Base-by-base conservation (phyloP, 139 green algal genomes). In the Dunaliella primolecta region DNA sequence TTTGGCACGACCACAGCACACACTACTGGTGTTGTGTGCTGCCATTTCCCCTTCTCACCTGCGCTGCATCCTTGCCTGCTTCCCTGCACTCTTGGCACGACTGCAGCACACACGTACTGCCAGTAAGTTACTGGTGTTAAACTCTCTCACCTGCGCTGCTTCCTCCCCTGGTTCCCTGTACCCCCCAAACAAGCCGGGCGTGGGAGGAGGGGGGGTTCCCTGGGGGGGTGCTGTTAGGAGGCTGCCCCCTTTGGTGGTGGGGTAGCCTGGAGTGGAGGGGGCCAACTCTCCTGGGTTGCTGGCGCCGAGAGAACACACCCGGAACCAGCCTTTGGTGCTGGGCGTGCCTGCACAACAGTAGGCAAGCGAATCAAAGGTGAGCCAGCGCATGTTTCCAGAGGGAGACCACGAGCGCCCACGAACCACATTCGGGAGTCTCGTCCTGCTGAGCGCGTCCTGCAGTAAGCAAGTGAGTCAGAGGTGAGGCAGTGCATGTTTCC, bases 271-370 rank as follows among this genome's bases (percentile, higher is more conserved):
- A 7, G 81, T 30, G n/a, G 34, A 33, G 38, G 56, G 35, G 3
- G 64, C 78, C 78, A 83, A 3, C 15, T 24, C 78, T 29, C 78
- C 78, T 29, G 78, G 78, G 25, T 83, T 38, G 32, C 36, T 74
- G 27, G 78, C 78, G 2, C 78, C 78, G 2, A 83, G 36, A 35
- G 80, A 80, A 75, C 85, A 89, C 32, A 64, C 71, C 1, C 85
- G 64, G 85, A 89, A 91, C 88, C 88, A 91, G 85, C 85, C 88
- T n/a, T 89, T 83, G 0, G 82, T 56, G 34, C 25, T 11, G 25
- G 87, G 84, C 15, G 88, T 55, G 74, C 77, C 81, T 32, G 75
- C 37, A 2, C 21, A 34, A 29, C 3, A 32, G 55, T 2, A 11
- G 55, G 27, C 2, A 3, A 27, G 46, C 55, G 23, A 55, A 79